phyloP scores from a whole-genome alignment of 352 stramenopile species.

The Phytophthora fragariae region DNA sequence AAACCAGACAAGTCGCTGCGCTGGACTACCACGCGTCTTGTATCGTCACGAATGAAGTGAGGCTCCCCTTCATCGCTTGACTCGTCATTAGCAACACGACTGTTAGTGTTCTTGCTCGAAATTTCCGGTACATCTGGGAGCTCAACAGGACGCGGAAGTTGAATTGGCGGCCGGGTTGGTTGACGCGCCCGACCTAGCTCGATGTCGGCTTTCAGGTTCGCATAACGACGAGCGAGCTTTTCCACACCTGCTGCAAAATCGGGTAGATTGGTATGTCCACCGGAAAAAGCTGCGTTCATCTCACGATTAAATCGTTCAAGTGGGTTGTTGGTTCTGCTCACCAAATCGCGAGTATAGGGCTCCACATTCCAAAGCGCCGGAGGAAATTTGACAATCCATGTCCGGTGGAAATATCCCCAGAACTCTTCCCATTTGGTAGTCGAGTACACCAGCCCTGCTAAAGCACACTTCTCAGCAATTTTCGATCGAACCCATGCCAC shows the following conservation, averaged over 20 bases:
- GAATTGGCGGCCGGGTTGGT: no score
- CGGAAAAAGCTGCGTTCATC: constrained; percentile 1
- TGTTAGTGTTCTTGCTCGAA: no score
- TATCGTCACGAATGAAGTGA: no score
- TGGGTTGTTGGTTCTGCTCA: constrained; percentile 26
- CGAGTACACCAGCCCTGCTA: not conserved
- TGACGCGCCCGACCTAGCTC: not conserved
- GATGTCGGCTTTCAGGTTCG: not conserved
- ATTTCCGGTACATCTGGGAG: no score
- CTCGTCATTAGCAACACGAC: no score
- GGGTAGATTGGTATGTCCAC: constrained; percentile 23
- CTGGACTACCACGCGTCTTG: no score
- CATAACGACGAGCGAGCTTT: not conserved
- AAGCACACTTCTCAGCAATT: not conserved
- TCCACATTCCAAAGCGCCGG: constrained; percentile 12
- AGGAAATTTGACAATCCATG: constrained; percentile 1
- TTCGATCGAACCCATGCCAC: not conserved
- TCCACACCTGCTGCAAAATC: constrained; percentile 27
- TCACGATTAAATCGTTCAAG: constrained; percentile 35
- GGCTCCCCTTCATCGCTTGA: no score
- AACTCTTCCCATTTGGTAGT: constrained; percentile 11
- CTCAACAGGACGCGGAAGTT: no score
- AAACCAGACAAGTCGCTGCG: no score
- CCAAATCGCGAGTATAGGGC: not conserved
- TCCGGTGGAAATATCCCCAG: constrained; percentile 7